Base-by-base conservation (phyloP, 1,139 yeast genomes). In the Pneumocystis wakefieldiae region DNA sequence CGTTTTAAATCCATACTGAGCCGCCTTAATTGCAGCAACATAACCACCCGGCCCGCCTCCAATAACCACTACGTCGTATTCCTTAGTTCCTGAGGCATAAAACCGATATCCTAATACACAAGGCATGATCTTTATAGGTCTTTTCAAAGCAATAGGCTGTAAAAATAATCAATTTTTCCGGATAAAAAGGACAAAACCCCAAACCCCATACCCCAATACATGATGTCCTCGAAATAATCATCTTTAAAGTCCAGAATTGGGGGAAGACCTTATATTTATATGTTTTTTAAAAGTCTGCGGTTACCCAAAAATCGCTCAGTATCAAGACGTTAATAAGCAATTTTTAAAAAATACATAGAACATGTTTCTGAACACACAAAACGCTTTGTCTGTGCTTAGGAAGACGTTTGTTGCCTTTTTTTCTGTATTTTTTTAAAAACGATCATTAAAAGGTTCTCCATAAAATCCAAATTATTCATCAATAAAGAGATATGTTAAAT, bases 21-120 rank as follows among this genome's bases (percentile, higher is more conserved):
- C 98, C 65, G 97, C 97, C 77, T 89, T 91, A 75, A 94, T 94
- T 73, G 99, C 98, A 65, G 97, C 97, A 70, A 94, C 95, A 68
- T 76, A 76, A 68, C 99, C 99, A 76, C 97, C 99, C 69, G 99
- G 99, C 66, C 99, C 99, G 72, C 97, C 98, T 70, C 99, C 99
- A 73, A 94, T 87, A 70, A 94, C 89, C 64, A 91, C 95, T 66
- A 91, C 83, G 73, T 92, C 98, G 74, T 88, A 94, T 75, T 87
- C 83, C 80, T 81, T 70, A 73, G 59, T 24, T 24, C 6, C 14
- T 4, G 55, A 24, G 28, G n/a, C 17, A 48, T 61, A 58, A 61
- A 32, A 53, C 41, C 59, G 59, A 53, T 17, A n/a, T 48, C 42
- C 38, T 61, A 61, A 29, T 32, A 39, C 14, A 48, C 19, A 17